A percentile compares a stretch with the other conserved stretches of the same genome.
phyloP scores from a whole-genome alignment of 1,284 basidiomycete genomes.

The Irpex sp. region DNA sequence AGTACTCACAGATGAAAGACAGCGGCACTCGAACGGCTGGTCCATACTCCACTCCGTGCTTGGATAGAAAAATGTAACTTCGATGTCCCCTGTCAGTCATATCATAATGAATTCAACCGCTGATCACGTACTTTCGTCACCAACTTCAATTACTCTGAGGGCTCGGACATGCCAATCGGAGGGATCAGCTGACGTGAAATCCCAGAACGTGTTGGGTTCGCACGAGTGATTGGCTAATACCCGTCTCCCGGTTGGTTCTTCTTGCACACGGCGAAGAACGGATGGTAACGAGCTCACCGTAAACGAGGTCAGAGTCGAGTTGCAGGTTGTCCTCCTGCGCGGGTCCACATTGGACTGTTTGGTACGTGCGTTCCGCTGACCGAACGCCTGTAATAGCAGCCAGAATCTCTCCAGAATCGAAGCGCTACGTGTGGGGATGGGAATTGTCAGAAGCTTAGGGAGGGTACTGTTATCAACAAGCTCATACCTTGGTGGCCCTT shows the following conservation, averaged over 20 bases:
- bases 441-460: not conserved
- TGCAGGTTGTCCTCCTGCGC: slow-evolving; percentile 47
- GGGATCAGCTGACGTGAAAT: slow-evolving; percentile 37
- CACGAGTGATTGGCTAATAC: slow-evolving; percentile 61
- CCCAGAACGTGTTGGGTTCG: slow-evolving; percentile 52
- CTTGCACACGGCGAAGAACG: not conserved
- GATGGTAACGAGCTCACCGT: slow-evolving; percentile 30
- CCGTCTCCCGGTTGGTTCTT: not conserved
- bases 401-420: slow-evolving; percentile 30
- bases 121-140: slow-evolving; percentile 33
- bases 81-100: slow-evolving; percentile 5
- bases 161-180: slow-evolving; percentile 35
- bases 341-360: slow-evolving; percentile 37
- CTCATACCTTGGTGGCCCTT: slow-evolving; percentile 2
- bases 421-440: slow-evolving; percentile 11
- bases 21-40: slow-evolving; percentile 52
- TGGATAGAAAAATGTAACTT: slow-evolving; percentile 63
- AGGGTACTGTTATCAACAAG: not conserved
- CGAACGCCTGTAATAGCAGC: slow-evolving; percentile 25
- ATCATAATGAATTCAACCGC: slow-evolving; percentile 17
- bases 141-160: slow-evolving; percentile 33
- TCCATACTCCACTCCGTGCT: slow-evolving; percentile 72
- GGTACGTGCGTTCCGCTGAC: slow-evolving; percentile 30
- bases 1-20: slow-evolving; percentile 33
- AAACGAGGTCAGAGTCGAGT: slow-evolving; percentile 60